phyloP scores from a whole-genome alignment of 1,284 basidiomycete species.

The Puccinia novopanici region DNA sequence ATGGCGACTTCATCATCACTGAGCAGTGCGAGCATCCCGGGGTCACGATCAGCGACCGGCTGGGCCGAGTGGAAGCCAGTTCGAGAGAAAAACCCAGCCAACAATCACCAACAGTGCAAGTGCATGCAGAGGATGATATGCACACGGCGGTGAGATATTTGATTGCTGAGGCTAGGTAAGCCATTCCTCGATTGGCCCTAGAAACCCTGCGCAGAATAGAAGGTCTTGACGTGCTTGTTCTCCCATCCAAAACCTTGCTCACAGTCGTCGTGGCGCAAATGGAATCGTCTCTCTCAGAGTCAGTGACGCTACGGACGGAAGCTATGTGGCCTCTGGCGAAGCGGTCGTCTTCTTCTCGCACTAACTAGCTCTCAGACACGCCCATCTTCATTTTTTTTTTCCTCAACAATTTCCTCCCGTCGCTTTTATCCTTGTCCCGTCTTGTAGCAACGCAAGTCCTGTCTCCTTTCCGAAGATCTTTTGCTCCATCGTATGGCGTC shows the following conservation, averaged over 20 bases:
- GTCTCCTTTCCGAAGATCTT: too few relatives aligned
- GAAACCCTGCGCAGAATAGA: background rate
- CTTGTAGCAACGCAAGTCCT: too few relatives aligned
- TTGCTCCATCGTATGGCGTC: too few relatives aligned
- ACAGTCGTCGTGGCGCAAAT: conserved; percentile 42
- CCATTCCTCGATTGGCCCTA: background rate
- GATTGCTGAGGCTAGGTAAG: conserved; percentile 41
- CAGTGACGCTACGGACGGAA: conserved; percentile 27
- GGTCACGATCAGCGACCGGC: conserved; percentile 7
- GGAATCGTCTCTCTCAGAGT: conserved; percentile 42
- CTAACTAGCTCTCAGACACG: too few relatives aligned
- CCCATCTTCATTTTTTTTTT: too few relatives aligned
- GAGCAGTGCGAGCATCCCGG: conserved; percentile 17
- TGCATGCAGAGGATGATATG: background rate
- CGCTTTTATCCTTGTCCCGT: background rate
- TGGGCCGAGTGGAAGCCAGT: conserved; percentile 37
- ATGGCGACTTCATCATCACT: conserved; percentile 38
- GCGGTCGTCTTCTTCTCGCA: conserved; percentile 21
- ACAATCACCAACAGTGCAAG: too few relatives aligned
- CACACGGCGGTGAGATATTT: conserved; percentile 41
- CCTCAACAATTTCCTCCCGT: too few relatives aligned
- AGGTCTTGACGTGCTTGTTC: too few relatives aligned
- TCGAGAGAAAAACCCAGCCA: conserved; percentile 8
- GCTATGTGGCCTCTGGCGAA: conserved; percentile 40
- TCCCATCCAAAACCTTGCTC: too few relatives aligned